Percentiles rank a stretch among this genome's conserved stretches.
Evolutionary conservation across 2,329 filamentous ascomycete genomes (phyloP).

Genomic region (Aphanoascus verrucosus): DNA sequence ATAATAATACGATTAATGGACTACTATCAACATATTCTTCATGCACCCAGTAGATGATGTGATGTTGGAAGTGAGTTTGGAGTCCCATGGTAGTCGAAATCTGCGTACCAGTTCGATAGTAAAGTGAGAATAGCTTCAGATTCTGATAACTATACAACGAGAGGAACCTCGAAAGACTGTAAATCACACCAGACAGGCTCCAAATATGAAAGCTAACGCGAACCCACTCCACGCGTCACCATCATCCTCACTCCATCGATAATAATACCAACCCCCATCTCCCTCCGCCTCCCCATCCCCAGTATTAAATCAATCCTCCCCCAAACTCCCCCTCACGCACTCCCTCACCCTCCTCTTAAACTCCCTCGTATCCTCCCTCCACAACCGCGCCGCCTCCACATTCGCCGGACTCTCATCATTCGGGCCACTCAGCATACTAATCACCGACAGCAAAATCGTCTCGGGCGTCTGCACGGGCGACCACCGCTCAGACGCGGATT

Average conservation of each 20-base stretch:
- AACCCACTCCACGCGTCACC: too few relatives aligned
- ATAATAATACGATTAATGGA: neutral
- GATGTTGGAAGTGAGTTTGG: too few relatives aligned
- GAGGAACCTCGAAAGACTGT: too few relatives aligned
- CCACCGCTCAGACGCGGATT: slow-evolving; percentile 83
- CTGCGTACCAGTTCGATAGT: too few relatives aligned
- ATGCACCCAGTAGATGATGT: neutral
- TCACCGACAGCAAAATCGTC: slow-evolving; percentile 83
- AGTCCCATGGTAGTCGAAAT: too few relatives aligned
- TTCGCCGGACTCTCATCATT: slow-evolving; percentile 96
- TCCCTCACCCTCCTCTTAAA: slow-evolving; percentile 69
- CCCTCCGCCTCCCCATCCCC: neutral
- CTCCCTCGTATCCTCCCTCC: slow-evolving; percentile 67
- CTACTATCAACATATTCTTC: neutral
- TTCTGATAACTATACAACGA: too few relatives aligned
- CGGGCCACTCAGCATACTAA: slow-evolving; percentile 81
- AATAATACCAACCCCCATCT: too few relatives aligned
- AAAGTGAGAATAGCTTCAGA: too few relatives aligned
- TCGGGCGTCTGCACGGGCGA: slow-evolving; percentile 89
- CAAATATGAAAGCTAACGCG: too few relatives aligned
- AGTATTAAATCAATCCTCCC: slow-evolving; percentile 45
- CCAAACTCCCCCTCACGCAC: slow-evolving; percentile 71
- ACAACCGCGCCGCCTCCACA: slow-evolving; percentile 78
- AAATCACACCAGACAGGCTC: too few relatives aligned
- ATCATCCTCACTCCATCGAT: too few relatives aligned